Conservation (phyloP, 2,329 filamentous ascomycete species). For the Diaporthe nobilis region DNA sequence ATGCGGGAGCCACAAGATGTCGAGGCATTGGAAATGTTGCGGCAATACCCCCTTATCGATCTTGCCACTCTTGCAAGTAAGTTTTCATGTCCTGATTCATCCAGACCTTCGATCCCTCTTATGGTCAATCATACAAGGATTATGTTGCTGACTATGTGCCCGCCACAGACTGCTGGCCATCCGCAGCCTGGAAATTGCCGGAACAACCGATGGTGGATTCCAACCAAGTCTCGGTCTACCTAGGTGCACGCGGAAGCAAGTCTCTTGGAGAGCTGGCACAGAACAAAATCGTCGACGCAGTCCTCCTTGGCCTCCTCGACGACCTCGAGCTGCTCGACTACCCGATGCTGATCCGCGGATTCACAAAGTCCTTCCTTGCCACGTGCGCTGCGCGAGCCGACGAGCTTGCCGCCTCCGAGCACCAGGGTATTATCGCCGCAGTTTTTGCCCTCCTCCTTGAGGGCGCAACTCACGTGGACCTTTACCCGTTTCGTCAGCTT, state of each 20-base stretch:
- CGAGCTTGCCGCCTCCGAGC: not conserved
- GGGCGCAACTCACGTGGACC: not conserved
- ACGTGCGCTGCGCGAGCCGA: not conserved
- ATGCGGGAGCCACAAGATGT: not conserved
- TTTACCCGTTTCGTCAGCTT: not conserved
- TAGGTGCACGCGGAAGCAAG: not conserved
- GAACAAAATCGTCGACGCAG: not conserved
- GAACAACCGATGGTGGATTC: not conserved
- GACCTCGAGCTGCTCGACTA: not conserved
- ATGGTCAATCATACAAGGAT: too few relatives aligned
- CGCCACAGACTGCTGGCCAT: not conserved
- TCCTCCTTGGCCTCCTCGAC: not conserved
- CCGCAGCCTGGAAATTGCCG: not conserved
- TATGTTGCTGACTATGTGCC: not conserved
- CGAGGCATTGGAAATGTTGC: not conserved
- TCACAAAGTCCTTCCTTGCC: not conserved
- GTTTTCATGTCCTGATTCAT: not conserved
- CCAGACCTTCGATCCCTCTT: accelerated
- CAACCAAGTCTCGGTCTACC: not conserved
- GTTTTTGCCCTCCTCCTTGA: not conserved
- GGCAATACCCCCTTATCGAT: not conserved
- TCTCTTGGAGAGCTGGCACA: not conserved
- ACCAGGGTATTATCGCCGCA: not conserved
- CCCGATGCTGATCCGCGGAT: not conserved
- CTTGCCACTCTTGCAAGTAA: not conserved